A percentile compares a stretch with the other conserved stretches of the same genome.
These are phyloP conservation scores for Ophioceras dolichostomum DNA, from an alignment of 2,329 filamentous ascomycete genomes.

Conservation along the genomic window DNA sequence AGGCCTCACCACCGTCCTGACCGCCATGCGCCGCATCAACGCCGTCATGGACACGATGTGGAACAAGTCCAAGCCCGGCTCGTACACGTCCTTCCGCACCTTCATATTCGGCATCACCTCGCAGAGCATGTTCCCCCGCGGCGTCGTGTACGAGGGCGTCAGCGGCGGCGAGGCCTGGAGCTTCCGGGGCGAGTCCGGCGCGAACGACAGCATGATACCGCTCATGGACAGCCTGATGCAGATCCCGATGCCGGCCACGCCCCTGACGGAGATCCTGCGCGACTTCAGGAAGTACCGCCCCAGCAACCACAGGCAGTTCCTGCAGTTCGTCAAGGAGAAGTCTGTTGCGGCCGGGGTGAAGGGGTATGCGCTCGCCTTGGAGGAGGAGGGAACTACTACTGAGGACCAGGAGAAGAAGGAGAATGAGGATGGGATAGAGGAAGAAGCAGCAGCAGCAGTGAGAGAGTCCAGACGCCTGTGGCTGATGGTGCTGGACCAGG, in stretches of 20 bases:
- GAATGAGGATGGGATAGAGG: no score
- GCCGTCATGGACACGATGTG: constrained; percentile 84
- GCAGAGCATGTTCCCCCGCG: constrained; percentile 88
- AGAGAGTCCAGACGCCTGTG: constrained; percentile 46
- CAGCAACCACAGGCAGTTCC: constrained; percentile 76
- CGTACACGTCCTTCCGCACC: constrained; percentile 84
- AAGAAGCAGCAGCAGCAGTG: constrained; percentile 33
- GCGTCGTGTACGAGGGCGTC: constrained; percentile 80
- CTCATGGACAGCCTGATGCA: constrained; percentile 77
- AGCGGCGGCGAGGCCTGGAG: constrained; percentile 56
- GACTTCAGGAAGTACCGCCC: constrained; percentile 88
- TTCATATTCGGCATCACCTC: constrained; percentile 95
- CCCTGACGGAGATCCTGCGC: constrained; percentile 73
- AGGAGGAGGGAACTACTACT: constrained; percentile 7
- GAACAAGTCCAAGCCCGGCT: constrained; percentile 65
- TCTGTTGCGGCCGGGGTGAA: constrained; percentile 39
- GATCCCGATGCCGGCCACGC: constrained; percentile 78
- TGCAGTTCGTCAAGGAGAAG: constrained; percentile 53
- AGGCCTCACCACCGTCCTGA: constrained; percentile 48
- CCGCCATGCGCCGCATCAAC: constrained; percentile 59
- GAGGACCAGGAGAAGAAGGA: constrained; percentile 12
- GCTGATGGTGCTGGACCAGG: constrained; percentile 56
- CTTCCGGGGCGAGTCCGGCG: constrained; percentile 86
- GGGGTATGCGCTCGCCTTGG: constrained; percentile 38
- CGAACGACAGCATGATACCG: constrained; percentile 90